phyloP scores from a whole-genome alignment of 2,329 filamentous ascomycete species.

The Alternaria conjuncta region DNA sequence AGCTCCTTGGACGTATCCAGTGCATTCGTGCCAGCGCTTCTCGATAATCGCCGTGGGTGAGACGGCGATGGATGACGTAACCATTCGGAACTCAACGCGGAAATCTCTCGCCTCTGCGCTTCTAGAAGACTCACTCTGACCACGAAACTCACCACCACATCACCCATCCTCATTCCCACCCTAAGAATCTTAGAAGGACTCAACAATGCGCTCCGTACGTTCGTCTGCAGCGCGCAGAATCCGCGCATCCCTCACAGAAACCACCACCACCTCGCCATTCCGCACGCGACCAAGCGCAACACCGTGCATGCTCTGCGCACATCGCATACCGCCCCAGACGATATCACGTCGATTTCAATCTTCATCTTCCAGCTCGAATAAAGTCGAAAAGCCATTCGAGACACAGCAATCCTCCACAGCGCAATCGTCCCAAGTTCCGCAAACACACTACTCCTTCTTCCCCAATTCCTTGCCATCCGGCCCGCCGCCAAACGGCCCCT shows the following conservation, averaged over 20 bases:
- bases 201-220: slow-evolving; percentile 30
- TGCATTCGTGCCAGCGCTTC: neutral
- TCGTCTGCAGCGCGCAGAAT: slow-evolving; percentile 31
- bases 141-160: neutral
- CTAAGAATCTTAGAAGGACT: neutral
- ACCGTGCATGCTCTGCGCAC: slow-evolving; percentile 35
- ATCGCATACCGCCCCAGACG: slow-evolving; percentile 15
- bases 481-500: slow-evolving; percentile 78
- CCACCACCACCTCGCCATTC: slow-evolving; percentile 15
- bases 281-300: slow-evolving; percentile 23
- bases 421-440: slow-evolving; percentile 6
- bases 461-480: slow-evolving; percentile 77
- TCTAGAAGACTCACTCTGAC: neutral
- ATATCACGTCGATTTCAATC: slow-evolving; percentile 32
- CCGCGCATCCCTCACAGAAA: slow-evolving; percentile 28
- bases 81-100: slow-evolving; percentile 3
- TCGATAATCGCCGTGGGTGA: too few species aligned
- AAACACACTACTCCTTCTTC: slow-evolving; percentile 87
- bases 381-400: slow-evolving; percentile 24
- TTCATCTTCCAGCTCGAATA: slow-evolving; percentile 16
- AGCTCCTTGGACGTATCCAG: neutral
- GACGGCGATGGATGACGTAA: slow-evolving; percentile 25
- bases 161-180: neutral
- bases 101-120: slow-evolving; percentile 16
- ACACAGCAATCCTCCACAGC: slow-evolving; percentile 10